Base-by-base conservation (phyloP, 1,139 yeast species). In the Protomyces lactucae-debilis region DNA sequence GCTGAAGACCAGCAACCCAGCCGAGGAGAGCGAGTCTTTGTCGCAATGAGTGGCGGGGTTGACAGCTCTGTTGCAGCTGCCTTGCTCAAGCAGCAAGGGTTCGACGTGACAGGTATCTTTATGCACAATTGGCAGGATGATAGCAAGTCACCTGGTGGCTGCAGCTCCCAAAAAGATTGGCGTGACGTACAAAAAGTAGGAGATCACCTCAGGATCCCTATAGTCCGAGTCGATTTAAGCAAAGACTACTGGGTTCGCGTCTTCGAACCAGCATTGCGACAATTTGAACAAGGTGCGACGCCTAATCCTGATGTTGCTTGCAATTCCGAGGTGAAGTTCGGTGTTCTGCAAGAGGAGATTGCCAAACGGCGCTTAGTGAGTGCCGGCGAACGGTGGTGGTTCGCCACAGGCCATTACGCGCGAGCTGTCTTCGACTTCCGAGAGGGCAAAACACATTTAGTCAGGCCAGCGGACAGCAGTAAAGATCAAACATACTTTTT, bases 41-140 rank as follows among this genome's bases (percentile, higher is more conserved):
- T 93, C 1, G 97, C 98, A 25, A 90, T 93, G 97, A 90, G 97
- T 0, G 88, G 96, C 0, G 99, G 99, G 0, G 98, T 93, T 0
- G 99, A 93, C 74, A 91, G 98, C 0, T 87, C 97, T 0, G 91
- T 93, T 0, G 84, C 88, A 1, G 98, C 98, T 0, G 85, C 93
- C 0, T 70, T 91, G 65, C 84, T 84, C 72, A 73, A 77, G 43
- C 73, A 77, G 64, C 77, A 57, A 51, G 68, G 66, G 14, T 57
- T 53, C 39, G 57, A 66, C 35, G 68, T 66, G 14, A 56, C 59
- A 28, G 68, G 68, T 4, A 48, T 66, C 40, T 66, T 66, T 52
- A 66, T 66, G 65, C 66, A 61, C 12, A 65, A 52, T 21, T 66
- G 68, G 68, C 48, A 43, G 23, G 39, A 56, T 9, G 68, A 66